Base-by-base conservation (phyloP, 106 monocot genomes). In the Amphibolis antarctica region DNA sequence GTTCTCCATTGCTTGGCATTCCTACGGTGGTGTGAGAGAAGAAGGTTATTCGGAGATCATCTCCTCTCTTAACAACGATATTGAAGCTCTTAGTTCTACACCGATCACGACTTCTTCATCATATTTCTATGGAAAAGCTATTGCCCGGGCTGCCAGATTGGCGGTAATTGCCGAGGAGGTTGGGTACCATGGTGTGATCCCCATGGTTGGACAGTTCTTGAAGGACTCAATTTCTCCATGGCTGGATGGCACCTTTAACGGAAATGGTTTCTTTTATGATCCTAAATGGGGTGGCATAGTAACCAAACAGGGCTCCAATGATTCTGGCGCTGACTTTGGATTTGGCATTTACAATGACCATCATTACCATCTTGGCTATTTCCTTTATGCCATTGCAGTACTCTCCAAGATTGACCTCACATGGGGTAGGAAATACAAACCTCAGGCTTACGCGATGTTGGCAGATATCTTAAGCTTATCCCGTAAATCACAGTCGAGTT, bases 291-390 rank as follows among this genome's bases (percentile, higher is more conserved):
- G 93, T 5, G 93, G 93, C 23, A 46, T 94, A 12, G 73, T 89
- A 20, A 89, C 93, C 1, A 79, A 74, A 69, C 83, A 79, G 66
- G 89, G 93, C 1, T 74, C 77, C 1, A 18, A 44, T 1, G 93
- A 94, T 44, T 67, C 87, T 1, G 92, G 87, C 6, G 92, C 87
- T 0, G 92, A 92, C 49, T 92, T 92, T 19, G 92, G 92, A 18
- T 92, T 92, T 23, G 92, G 92, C n/a, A 53, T 92, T 21, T 92
- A 70, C 65, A 92, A 92, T 12, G 92, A 92, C 14, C 92, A 92
- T 51, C 92, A 92, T 64, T 92, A 87, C 52, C 92, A 92, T 53
- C 56, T 92, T 42, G 87, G 92, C 10, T 92, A 92, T 69, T 92
- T 92, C 54, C 69, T 88, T 21, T 92, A 92, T 22, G 84, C 82